A percentile compares a stretch with the other conserved stretches of the same genome.
Conservation (phyloP, 2,329 filamentous ascomycete species). For the Ceratocystiopsis brevicomis region DNA sequence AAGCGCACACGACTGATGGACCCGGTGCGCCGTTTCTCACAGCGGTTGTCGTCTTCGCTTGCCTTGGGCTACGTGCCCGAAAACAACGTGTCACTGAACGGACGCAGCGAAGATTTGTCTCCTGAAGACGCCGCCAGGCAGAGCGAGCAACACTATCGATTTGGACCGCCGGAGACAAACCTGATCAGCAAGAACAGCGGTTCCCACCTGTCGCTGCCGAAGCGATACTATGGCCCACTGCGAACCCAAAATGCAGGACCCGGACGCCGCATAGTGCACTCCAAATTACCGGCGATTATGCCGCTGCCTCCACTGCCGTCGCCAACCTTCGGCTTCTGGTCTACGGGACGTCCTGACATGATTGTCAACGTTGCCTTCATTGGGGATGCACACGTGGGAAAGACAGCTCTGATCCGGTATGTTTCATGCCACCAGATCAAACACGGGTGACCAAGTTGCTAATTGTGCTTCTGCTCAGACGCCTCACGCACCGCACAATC, state of each 20-base stretch:
- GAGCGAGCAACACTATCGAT: constrained; percentile 5
- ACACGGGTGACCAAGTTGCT: too few species aligned
- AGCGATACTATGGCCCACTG: constrained; percentile 1
- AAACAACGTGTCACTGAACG: not conserved
- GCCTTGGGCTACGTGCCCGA: constrained; percentile 1
- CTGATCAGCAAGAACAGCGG: not conserved
- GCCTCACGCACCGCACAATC: constrained; percentile 7
- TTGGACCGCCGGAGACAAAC: not conserved
- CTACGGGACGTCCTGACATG: constrained; percentile 7
- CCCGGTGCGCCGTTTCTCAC: constrained; percentile 8
- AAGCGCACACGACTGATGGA: constrained; percentile 7
- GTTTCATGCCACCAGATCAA: not conserved
- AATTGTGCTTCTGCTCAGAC: not conserved
- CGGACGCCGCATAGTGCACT: constrained; percentile 6
- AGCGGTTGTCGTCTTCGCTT: constrained; percentile 6
- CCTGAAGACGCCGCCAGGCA: constrained; percentile 5
- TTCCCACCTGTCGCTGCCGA: constrained; percentile 2
- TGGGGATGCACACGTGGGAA: constrained; percentile 9
- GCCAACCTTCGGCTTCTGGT: constrained; percentile 1
- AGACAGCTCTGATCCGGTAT: constrained; percentile 9
- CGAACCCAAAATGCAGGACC: not conserved
- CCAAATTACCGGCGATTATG: not conserved
- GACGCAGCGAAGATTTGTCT: constrained; percentile 1
- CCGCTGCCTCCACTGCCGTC: not conserved
- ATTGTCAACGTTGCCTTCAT: constrained; percentile 9